A percentile compares a stretch with the other conserved stretches of the same genome.
Conservation (phyloP, 164 flowering plant genomes). For the Liquidambar formosana region DNA sequence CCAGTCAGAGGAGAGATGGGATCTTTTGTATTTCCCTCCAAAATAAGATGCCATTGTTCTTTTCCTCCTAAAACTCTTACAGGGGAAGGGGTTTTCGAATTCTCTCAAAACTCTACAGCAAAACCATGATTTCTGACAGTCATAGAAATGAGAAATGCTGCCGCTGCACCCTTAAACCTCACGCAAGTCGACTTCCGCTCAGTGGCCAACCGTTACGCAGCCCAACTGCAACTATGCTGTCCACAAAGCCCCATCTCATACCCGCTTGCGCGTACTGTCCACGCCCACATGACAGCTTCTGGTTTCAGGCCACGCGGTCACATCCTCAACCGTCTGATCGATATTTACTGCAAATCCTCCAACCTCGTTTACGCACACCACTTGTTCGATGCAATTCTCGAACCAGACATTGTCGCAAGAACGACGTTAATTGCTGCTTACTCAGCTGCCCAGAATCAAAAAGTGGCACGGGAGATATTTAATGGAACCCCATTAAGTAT, state of each 20-base stretch:
- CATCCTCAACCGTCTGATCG: constrained; percentile 65
- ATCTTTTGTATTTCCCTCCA: no score
- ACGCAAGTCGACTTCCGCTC: no score
- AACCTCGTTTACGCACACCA: constrained; percentile 42
- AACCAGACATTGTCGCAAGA: constrained; percentile 59
- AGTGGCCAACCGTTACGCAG: no score
- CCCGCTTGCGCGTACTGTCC: constrained; percentile 42
- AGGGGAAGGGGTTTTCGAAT: no score
- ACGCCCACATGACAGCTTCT: constrained; percentile 64
- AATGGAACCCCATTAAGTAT: constrained; percentile 39
- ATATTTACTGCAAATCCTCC: constrained; percentile 51
- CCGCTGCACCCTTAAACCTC: no score
- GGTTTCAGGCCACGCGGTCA: constrained; percentile 60
- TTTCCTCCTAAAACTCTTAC: no score
- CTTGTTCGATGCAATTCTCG: constrained; percentile 62
- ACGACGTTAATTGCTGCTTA: constrained; percentile 64
- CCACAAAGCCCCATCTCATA: constrained; percentile 25
- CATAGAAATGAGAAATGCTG: no score
- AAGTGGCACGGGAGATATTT: constrained; percentile 44
- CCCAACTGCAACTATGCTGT: no score
- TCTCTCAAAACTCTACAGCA: no score
- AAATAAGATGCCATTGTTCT: no score
- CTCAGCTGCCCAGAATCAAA: constrained; percentile 36
- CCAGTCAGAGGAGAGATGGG: no score
- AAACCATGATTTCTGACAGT: no score